Evolutionary conservation across 305 asterid genomes (phyloP).

Genomic region (Fraxinus paxiana): DNA sequence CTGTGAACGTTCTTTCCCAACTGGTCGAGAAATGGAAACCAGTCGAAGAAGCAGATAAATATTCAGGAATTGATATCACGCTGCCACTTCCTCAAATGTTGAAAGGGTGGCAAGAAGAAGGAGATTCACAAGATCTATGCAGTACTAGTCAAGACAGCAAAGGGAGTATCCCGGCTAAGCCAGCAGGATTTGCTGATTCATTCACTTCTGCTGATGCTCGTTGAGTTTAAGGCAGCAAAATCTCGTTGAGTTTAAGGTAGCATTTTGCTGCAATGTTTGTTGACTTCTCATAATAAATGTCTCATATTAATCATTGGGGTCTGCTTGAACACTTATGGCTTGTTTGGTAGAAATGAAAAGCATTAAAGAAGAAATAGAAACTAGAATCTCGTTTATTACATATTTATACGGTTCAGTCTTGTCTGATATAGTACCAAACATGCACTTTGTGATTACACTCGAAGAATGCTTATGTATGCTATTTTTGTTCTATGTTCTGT

Average conservation of each 20-base stretch:
- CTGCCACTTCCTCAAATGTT: conserved; percentile 66
- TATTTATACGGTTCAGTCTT: background rate
- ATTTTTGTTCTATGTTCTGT: background rate
- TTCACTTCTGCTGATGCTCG: conserved; percentile 70
- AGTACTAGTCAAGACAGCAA: conserved; percentile 52
- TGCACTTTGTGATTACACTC: background rate
- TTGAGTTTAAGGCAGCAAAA: conserved; percentile 11
- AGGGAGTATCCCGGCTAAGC: conserved; percentile 66
- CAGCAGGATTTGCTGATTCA: conserved; percentile 63
- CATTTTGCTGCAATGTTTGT: background rate
- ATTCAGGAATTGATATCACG: conserved; percentile 33
- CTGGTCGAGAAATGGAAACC: conserved; percentile 72
- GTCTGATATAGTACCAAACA: background rate
- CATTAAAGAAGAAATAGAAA: background rate
- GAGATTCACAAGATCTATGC: conserved; percentile 32
- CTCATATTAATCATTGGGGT: background rate
- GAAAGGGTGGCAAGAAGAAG: conserved; percentile 66
- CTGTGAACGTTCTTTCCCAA: conserved; percentile 53
- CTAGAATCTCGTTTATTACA: background rate
- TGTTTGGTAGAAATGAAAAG: background rate
- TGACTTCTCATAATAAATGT: background rate
- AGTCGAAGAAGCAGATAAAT: conserved; percentile 34
- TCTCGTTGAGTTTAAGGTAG: conserved; percentile 38
- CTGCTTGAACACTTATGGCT: background rate
- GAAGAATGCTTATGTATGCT: background rate